Conservation (phyloP, 2,329 filamentous ascomycete genomes). For the Coleophoma cylindrospora region DNA sequence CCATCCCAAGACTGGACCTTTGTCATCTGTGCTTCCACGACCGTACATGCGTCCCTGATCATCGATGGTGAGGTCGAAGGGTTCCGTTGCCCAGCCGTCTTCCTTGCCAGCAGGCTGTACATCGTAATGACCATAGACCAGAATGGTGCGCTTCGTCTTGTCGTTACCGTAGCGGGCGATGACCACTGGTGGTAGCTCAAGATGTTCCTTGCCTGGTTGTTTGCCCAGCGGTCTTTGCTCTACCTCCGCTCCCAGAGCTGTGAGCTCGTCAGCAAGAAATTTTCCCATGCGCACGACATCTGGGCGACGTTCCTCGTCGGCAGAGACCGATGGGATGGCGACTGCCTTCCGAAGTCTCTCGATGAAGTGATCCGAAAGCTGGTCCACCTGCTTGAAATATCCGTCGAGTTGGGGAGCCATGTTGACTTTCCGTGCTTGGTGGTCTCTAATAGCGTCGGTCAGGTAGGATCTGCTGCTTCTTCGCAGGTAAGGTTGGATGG, state of each 20-base stretch:
- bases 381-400: slow-evolving; percentile 91
- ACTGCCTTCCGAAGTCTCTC: slow-evolving; percentile 87
- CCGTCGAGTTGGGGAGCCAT: slow-evolving; percentile 90
- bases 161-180: slow-evolving; percentile 90
- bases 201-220: slow-evolving; percentile 84
- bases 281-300: slow-evolving; percentile 97
- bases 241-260: slow-evolving; percentile 77
- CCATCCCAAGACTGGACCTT: slow-evolving; percentile 96
- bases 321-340: slow-evolving; percentile 92
- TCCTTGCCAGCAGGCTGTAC: slow-evolving; percentile 91
- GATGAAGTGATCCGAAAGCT: slow-evolving; percentile 75
- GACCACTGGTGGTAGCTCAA: slow-evolving; percentile 89
- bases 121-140: slow-evolving; percentile 98
- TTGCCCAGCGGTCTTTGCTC: slow-evolving; percentile 84
- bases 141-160: slow-evolving; percentile 86
- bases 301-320: slow-evolving; percentile 79
- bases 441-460: slow-evolving; percentile 24
- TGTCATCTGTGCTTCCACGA: slow-evolving; percentile 93
- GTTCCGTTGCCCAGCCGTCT: slow-evolving; percentile 94
- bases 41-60: slow-evolving; percentile 94
- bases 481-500: no score
- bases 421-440: slow-evolving; percentile 54
- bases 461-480: slow-evolving; percentile 14
- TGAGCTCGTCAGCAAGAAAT: slow-evolving; percentile 80
- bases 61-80: slow-evolving; percentile 83